phyloP scores from a whole-genome alignment of 768 basidiomycete genomes.

The Brasilioporus rufonigricans region DNA sequence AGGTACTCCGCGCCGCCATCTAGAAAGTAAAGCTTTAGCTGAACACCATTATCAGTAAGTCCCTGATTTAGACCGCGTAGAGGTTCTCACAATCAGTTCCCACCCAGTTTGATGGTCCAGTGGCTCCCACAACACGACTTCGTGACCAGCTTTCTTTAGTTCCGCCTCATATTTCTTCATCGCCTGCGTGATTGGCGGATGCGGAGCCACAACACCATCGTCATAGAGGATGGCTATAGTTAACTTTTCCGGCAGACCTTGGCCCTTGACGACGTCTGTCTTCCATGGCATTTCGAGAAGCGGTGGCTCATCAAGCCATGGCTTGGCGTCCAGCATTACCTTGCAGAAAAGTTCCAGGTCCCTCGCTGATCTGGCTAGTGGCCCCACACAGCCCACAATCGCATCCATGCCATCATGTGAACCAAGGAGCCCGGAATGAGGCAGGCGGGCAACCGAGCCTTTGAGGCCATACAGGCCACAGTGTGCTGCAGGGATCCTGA shows the following conservation, averaged over 20 bases:
- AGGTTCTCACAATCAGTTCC: constrained; percentile 42
- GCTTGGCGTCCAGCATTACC: constrained; percentile 44
- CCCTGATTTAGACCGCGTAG: not conserved
- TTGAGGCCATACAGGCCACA: constrained; percentile 45
- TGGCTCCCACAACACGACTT: constrained; percentile 50
- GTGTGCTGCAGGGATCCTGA: constrained; percentile 42
- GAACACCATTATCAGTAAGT: constrained; percentile 10
- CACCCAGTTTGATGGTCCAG: constrained; percentile 43
- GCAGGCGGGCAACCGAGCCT: constrained; percentile 48
- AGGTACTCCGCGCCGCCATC: constrained; percentile 48
- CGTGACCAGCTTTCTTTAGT: constrained; percentile 45
- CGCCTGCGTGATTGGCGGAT: constrained; percentile 45
- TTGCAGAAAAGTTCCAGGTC: constrained; percentile 49
- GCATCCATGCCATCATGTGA: constrained; percentile 55
- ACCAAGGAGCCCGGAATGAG: constrained; percentile 48
- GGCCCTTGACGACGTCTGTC: constrained; percentile 36
- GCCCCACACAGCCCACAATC: constrained; percentile 49
- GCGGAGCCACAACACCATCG: constrained; percentile 48
- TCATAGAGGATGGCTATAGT: constrained; percentile 49
- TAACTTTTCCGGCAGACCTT: constrained; percentile 39
- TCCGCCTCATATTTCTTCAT: constrained; percentile 39
- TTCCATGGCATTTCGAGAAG: constrained; percentile 51
- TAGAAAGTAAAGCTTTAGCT: constrained; percentile 48
- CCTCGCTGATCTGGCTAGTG: constrained; percentile 45
- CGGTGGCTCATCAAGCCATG: constrained; percentile 47